phyloP scores from a whole-genome alignment of 306 rosid genomes.

The Vigna radiata region DNA sequence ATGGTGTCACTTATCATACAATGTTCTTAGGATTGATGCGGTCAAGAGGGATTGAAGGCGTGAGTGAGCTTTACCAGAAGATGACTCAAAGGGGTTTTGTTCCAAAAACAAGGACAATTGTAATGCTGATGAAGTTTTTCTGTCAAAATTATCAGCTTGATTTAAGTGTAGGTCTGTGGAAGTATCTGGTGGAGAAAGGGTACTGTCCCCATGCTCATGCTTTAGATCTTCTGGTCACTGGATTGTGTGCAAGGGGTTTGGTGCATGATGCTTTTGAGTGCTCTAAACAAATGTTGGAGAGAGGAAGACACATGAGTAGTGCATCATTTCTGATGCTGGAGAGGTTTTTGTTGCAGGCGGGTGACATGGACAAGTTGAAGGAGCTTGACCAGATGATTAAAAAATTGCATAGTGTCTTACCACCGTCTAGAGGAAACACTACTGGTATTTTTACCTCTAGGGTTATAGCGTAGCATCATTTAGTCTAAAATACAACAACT shows the following conservation, averaged over 20 bases:
- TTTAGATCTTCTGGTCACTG: slow-evolving; percentile 80
- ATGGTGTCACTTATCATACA: slow-evolving; percentile 76
- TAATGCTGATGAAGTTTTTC: slow-evolving; percentile 74
- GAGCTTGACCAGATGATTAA: slow-evolving; percentile 67
- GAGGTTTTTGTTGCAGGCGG: slow-evolving; percentile 57
- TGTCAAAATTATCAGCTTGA: slow-evolving; percentile 70
- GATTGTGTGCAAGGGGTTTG: slow-evolving; percentile 73
- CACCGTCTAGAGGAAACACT: slow-evolving; percentile 60
- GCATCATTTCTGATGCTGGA: slow-evolving; percentile 69
- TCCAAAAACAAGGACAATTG: slow-evolving; percentile 75
- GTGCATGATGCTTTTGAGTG: slow-evolving; percentile 74
- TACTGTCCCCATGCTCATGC: slow-evolving; percentile 89
- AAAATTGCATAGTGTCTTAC: slow-evolving; percentile 65
- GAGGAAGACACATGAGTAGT: slow-evolving; percentile 83
- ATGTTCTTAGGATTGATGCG: slow-evolving; percentile 66
- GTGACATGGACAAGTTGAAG: slow-evolving; percentile 63
- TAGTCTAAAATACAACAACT: slow-evolving; percentile 16
- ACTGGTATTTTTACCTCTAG: slow-evolving; percentile 46
- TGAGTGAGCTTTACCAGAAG: slow-evolving; percentile 62
- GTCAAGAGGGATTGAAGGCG: slow-evolving; percentile 57
- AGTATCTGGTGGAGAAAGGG: slow-evolving; percentile 71
- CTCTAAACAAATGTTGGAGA: slow-evolving; percentile 78
- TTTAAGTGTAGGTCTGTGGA: slow-evolving; percentile 75
- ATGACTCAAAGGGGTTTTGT: slow-evolving; percentile 69
- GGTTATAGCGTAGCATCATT: slow-evolving; percentile 24